phyloP scores from a whole-genome alignment of 2,329 filamentous ascomycete genomes.

The Sporothrix inflata region DNA sequence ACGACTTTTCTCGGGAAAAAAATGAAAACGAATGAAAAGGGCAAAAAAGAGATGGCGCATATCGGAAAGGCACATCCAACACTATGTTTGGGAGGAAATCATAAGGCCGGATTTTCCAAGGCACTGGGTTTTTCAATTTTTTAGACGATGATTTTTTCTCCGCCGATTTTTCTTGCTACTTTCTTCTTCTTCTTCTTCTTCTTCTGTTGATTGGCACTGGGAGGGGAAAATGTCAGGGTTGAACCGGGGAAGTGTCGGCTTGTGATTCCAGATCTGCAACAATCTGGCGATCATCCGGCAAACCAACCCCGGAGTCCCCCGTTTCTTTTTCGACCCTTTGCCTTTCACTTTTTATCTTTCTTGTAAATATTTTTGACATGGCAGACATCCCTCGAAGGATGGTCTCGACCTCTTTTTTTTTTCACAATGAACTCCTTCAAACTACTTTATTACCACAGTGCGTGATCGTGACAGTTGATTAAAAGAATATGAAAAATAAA shows the following conservation, averaged over 20 bases:
- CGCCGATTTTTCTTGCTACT: not conserved
- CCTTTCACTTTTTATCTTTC: slow-evolving; percentile 2
- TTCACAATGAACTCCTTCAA: not conserved
- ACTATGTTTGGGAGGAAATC: not conserved
- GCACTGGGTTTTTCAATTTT: not conserved
- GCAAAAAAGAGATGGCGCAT: not conserved
- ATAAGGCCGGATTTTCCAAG: not conserved
- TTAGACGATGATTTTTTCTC: slow-evolving; percentile 13
- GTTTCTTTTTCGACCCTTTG: not conserved
- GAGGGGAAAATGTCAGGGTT: not conserved
- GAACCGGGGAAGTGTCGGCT: not conserved
- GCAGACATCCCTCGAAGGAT: not conserved
- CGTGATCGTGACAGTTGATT: not conserved
- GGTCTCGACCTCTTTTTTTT: slow-evolving; percentile 1
- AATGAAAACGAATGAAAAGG: not conserved
- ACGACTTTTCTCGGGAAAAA: not conserved
- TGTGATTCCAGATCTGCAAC: not conserved
- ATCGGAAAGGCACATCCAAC: not conserved
- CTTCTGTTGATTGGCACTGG: not conserved
- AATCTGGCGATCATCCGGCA: not conserved
- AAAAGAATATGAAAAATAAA: not conserved
- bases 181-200: not conserved
- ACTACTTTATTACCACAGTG: not conserved
- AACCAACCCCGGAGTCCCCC: not conserved
- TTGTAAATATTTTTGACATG: slow-evolving; percentile 11